Conservation (phyloP, 2,329 filamentous ascomycete genomes). For the Curvularia sp. region DNA sequence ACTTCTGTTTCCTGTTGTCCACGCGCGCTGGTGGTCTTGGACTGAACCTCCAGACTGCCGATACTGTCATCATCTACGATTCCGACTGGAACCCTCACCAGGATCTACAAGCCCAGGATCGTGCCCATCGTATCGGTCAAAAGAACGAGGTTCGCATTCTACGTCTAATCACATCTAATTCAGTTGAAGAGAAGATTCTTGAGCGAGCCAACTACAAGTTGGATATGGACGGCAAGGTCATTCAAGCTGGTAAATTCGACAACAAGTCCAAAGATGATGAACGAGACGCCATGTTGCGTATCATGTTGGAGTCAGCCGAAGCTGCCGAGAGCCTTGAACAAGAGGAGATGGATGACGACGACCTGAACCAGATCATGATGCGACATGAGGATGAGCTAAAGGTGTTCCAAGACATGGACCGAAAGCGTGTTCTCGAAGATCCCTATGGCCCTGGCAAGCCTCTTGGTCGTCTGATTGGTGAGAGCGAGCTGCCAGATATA, state of each 20-base stretch:
- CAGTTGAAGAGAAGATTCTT: constrained; percentile 97
- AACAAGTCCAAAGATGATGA: constrained; percentile 99
- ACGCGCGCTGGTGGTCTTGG: constrained; percentile 97
- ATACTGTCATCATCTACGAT: constrained; percentile 99
- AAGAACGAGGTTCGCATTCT: constrained; percentile 99
- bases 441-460: constrained; percentile 76
- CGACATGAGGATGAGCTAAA: constrained; percentile 80
- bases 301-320: constrained; percentile 83
- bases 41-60: constrained; percentile 94
- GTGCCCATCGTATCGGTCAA: constrained; percentile 99
- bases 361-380: constrained; percentile 92
- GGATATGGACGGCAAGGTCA: constrained; percentile 99
- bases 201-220: constrained; percentile 97
- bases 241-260: constrained; percentile 98
- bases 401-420: constrained; percentile 84
- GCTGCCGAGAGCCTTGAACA: constrained; percentile 76
- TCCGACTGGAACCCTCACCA: constrained; percentile 99
- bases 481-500: constrained; percentile 90
- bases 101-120: constrained; percentile 98
- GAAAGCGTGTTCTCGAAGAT: constrained; percentile 70
- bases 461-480: constrained; percentile 80
- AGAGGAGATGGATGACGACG: constrained; percentile 98
- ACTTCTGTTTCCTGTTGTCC: constrained; percentile 98
- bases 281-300: constrained; percentile 94
- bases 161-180: constrained; percentile 93